Evolutionary conservation across 768 basidiomycete species (phyloP), one percentile per base, ranked within the genome.

Genomic region (Suillus discolor): DNA sequence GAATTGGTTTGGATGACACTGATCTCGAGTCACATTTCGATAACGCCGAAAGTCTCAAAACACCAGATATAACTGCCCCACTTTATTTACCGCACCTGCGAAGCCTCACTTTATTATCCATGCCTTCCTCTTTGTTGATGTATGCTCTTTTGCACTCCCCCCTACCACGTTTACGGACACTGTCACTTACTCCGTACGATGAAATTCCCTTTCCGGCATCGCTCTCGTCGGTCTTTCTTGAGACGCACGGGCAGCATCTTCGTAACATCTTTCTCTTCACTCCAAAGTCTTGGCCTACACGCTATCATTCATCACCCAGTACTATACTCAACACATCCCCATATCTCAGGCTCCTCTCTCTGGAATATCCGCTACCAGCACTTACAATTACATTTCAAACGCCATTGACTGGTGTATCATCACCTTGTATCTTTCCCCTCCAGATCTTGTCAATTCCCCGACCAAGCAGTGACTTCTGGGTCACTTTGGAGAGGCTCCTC

Each of bases 111-210:
- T 70, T 93, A 20, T 78, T 92, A 25, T 89, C 90, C 2, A 85
- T 91, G 79, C 87, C 88, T 61, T 83, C 81, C 7, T 91, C 90
- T 6, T 84, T 87, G 25, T 78, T 92, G 39, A 79, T 93, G 75
- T 76, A 84, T 45, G 81, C 84, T 18, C 79, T 95, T 34, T 77
- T 92, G 20, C 73, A 79, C 45, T 83, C 89, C 0, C 74, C 85
- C 0, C 84, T 95, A 16, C 92, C 90, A 4, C 77, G 82, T 4
- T 79, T 95, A 49, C 80, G 74, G 41, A 88, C 87, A 68, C 79
- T 94, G 23, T 88, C 84, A 16, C 73, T 94, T 44, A 92, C 92
- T 1, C 91, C 92, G 2, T 92, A 90, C 70, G 84, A 91, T 63
- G 90, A 92, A 69, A 71, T 89, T 16, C 84, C 84, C 36, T 87